Evolutionary conservation across 768 basidiomycete genomes (phyloP), one percentile per base, ranked within the genome.

Genomic region (Lactarius quietus): DNA sequence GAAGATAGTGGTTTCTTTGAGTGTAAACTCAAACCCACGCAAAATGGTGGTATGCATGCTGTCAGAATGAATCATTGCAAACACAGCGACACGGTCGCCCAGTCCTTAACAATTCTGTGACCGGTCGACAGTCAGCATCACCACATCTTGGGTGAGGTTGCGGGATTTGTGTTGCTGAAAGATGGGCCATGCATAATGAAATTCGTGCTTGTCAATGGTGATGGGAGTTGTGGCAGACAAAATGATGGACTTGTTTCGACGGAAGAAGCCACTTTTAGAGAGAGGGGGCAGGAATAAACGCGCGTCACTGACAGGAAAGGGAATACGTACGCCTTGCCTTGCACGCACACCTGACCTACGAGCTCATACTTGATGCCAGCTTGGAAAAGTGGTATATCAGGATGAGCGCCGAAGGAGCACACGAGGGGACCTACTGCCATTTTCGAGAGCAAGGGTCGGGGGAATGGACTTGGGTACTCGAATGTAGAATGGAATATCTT

Each of bases 401-500:
- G 59, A 20, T 23, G 10, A 39, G 43, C 17, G n/a, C 39, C 17
- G n/a, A 54, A 6, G 20, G 31, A 54, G 38, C 2, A 26, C 39
- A 29, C 10, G 60, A 35, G 6, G 28, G 31, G 26, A 68, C 83
- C 68, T 62, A 86, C 90, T 89, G 71, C 84, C 84, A 73, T 84
- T 87, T 62, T 93, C 90, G 63, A 97, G 80, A 6, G 89, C 84
- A 63, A 94, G 84, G 48, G 84, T 91, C 18, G 95, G 93, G 2
- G 95, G 95, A 64, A 94, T 88, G 12, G 91, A 90, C 75, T 96
- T 93, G 0, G 95, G 95, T 71, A 98, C 88, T 29, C 94, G 89
- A 57, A 98, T 90, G 63, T 86, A 85, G 74, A 98, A 98, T 3
- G 89, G 88, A 69, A 92, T 89, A 78, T 95, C 93, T 83, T 87